Evolutionary conservation across 1,284 basidiomycete genomes (phyloP), one percentile per base, ranked within the genome.

Genomic region (Mycena sp.): DNA sequence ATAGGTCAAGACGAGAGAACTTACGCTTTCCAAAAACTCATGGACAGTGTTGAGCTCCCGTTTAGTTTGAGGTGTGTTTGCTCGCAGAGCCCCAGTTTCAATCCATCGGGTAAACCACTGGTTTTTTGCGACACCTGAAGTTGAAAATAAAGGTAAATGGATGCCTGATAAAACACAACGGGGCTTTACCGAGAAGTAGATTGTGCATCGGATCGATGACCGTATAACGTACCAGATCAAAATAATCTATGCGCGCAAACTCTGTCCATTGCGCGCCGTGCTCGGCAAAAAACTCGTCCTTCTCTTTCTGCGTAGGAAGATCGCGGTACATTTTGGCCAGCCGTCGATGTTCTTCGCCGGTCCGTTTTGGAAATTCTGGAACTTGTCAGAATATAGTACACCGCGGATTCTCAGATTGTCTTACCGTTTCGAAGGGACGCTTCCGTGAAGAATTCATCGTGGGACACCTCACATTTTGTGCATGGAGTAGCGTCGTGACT

Each of bases 171-270:
- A 37, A 9, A 37, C 10, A 37, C 9, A 37, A 37, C 9, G 16
- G 16, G 16, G 16, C 32, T 16, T 37, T 56, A 73, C 75, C 75
- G 9, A 75, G 69, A 6, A 77, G 63, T 2, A 76, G 58, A 49
- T 73, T 76, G 51, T 75, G 73, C 74, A 76, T 76, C 3, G 75
- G 74, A 63, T 77, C 74, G 51, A 78, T 54, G 19, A 78, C 63
- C 0, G 67, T 69, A 67, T 71, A 71, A 1, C 68, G 64, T 9
- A 71, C 51, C 1, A 67, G 51, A 54, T 78, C 67, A 56, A 74
- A 77, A 59, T 78, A 78, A 7, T 62, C 61, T 2, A 78, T 66
- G 0, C 72, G 70, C 2, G 68, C 52, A 12, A 77, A 64, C 40
- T 74, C 76, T 6, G 68, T 66, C 65, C 69, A 74, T 3, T 71